A percentile compares a stretch with the other conserved stretches of the same genome.
These are phyloP conservation scores for Aurantiochytrium sp. DNA, from an alignment of 108 stramenopile genomes.

Conservation along the genomic window DNA sequence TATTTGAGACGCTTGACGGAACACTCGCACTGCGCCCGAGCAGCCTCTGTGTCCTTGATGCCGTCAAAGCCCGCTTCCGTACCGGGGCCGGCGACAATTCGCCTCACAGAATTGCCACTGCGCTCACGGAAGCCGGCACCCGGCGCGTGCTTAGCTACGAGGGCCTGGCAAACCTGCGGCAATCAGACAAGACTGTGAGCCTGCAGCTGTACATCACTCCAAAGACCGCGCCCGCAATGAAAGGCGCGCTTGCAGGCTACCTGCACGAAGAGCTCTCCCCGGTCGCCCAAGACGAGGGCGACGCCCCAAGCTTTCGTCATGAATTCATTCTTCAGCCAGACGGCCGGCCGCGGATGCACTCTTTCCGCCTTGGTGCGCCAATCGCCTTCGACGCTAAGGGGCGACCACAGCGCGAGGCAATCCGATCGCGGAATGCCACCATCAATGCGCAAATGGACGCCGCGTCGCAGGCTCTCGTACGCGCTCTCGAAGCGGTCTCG, in stretches of 20 bases:
- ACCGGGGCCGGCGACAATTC: neutral
- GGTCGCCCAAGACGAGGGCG: neutral
- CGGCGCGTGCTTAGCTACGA: neutral
- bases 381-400: neutral
- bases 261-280: neutral
- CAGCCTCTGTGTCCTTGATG: neutral
- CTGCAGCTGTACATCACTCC: constrained; percentile 4
- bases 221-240: neutral
- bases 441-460: neutral
- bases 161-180: neutral
- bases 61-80: neutral
- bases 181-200: neutral
- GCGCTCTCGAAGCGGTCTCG: neutral
- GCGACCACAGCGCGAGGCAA: neutral
- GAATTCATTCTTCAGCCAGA: neutral
- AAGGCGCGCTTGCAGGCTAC: neutral
- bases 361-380: constrained; percentile 15
- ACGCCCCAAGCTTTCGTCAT: neutral
- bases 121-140: neutral
- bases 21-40: neutral
- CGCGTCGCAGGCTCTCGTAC: neutral
- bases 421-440: neutral
- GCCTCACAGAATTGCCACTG: neutral
- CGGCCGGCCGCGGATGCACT: neutral
- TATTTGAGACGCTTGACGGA: neutral